phyloP scores from a whole-genome alignment of 805 yeast species.

The Blastobotrys peoriensis region DNA sequence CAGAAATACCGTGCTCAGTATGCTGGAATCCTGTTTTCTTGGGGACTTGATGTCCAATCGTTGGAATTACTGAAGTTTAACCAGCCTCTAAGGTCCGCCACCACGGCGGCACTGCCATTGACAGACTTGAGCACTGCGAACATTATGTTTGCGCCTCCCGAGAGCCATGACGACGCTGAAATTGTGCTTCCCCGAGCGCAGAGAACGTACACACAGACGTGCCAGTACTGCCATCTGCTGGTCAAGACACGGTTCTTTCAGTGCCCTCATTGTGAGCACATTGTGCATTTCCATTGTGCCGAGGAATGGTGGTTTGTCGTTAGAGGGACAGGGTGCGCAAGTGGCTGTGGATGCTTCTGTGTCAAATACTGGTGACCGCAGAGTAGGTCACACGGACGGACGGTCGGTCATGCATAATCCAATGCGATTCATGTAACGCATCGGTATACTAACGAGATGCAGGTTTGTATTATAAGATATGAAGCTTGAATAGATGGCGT shows the following conservation, averaged over 20 bases:
- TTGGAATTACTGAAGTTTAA: conserved; percentile 73
- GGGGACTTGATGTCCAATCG: conserved; percentile 81
- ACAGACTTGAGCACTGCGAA: conserved; percentile 23
- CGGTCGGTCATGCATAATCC: too few species aligned
- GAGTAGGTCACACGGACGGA: too few species aligned
- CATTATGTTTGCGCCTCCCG: conserved; percentile 12
- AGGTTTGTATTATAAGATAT: too few species aligned
- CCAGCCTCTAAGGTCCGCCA: conserved; percentile 23
- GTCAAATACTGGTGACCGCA: neutral
- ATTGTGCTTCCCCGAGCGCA: conserved; percentile 11
- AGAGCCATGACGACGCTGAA: neutral
- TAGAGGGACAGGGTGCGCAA: conserved; percentile 1
- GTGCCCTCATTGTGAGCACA: conserved; percentile 73
- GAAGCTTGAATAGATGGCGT: too few species aligned
- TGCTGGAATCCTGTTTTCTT: conserved; percentile 66
- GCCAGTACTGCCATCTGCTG: conserved; percentile 60
- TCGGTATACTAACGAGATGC: too few species aligned
- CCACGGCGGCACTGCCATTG: conserved; percentile 3
- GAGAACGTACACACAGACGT: conserved; percentile 34
- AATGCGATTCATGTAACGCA: too few species aligned
- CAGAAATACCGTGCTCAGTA: conserved; percentile 55
- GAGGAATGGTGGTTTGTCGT: conserved; percentile 64
- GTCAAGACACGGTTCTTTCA: conserved; percentile 56
- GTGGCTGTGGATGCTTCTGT: conserved; percentile 7
- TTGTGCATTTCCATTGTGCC: conserved; percentile 75